phyloP scores from a whole-genome alignment of 768 basidiomycete species.

The Nevesoporus exiguus region DNA sequence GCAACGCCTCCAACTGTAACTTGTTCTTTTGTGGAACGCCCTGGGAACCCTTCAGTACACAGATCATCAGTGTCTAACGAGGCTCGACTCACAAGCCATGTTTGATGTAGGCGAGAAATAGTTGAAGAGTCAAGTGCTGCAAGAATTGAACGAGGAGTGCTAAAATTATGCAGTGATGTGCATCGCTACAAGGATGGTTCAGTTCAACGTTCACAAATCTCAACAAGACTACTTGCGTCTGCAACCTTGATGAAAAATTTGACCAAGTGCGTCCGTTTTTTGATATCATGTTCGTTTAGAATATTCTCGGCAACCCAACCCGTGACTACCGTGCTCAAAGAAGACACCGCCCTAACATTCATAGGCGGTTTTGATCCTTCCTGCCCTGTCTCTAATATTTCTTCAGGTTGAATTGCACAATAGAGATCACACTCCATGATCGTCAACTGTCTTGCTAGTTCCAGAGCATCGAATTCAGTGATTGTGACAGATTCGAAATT shows the following conservation, averaged over 20 bases:
- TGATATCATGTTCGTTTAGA: conserved; percentile 83
- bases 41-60: conserved; percentile 39
- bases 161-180: conserved; percentile 80
- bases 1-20: conserved; percentile 69
- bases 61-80: not conserved
- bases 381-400: conserved; percentile 81
- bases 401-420: conserved; percentile 81
- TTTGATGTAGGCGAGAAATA: conserved; percentile 86
- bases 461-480: conserved; percentile 91
- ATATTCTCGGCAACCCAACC: conserved; percentile 97
- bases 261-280: conserved; percentile 71
- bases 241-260: conserved; percentile 95
- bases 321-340: conserved; percentile 88
- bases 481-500: conserved; percentile 61
- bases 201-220: conserved; percentile 7
- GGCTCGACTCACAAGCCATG: conserved; percentile 76
- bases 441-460: conserved; percentile 91
- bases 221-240: conserved; percentile 54
- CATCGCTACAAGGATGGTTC: conserved; percentile 60
- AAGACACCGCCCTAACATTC: conserved; percentile 81
- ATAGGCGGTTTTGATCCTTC: conserved; percentile 58
- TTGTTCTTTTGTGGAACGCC: conserved; percentile 84
- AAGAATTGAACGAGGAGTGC: conserved; percentile 87
- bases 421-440: conserved; percentile 91
- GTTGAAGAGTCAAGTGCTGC: conserved; percentile 96